Evolutionary conservation across 805 yeast species (phyloP).

Genomic region (Zygotorulaspora florentina): DNA sequence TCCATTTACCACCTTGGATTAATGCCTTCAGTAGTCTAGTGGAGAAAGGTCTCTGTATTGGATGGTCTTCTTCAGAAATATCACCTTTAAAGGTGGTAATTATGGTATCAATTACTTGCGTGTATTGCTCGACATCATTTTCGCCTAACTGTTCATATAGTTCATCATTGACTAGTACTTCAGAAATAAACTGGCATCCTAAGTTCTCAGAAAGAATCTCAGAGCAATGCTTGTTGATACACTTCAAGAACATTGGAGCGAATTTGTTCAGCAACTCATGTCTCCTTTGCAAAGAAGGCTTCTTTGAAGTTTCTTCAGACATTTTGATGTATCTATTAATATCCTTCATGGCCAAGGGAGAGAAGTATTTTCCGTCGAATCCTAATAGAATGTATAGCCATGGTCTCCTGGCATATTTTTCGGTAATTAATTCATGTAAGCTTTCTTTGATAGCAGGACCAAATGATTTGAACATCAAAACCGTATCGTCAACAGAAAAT

Average conservation of each 20-base stretch:
- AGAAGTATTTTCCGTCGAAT: constrained; percentile 74
- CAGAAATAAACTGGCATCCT: constrained; percentile 80
- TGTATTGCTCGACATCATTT: constrained; percentile 37
- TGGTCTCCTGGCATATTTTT: constrained; percentile 85
- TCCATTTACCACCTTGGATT: constrained; percentile 84
- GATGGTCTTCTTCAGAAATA: constrained; percentile 59
- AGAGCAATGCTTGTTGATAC: constrained; percentile 47
- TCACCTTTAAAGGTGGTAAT: constrained; percentile 63
- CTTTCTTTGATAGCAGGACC: constrained; percentile 45
- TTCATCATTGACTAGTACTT: constrained; percentile 59
- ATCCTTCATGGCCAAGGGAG: constrained; percentile 62
- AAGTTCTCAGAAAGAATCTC: constrained; percentile 61
- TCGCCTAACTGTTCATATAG: constrained; percentile 37
- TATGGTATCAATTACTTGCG: constrained; percentile 51
- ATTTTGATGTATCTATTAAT: constrained; percentile 56
- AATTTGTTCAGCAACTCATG: constrained; percentile 61
- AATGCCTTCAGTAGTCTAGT: constrained; percentile 70
- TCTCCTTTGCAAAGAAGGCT: constrained; percentile 75
- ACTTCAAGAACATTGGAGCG: constrained; percentile 58
- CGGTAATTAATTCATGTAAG: constrained; percentile 52
- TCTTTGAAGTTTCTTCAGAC: constrained; percentile 72
- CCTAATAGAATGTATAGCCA: constrained; percentile 77
- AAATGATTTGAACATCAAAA: constrained; percentile 70
- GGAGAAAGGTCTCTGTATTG: constrained; percentile 66
- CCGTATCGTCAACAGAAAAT: constrained; percentile 92